Conservation (phyloP, 495 filamentous ascomycete species). For the Parathielavia hyrcaniae region DNA sequence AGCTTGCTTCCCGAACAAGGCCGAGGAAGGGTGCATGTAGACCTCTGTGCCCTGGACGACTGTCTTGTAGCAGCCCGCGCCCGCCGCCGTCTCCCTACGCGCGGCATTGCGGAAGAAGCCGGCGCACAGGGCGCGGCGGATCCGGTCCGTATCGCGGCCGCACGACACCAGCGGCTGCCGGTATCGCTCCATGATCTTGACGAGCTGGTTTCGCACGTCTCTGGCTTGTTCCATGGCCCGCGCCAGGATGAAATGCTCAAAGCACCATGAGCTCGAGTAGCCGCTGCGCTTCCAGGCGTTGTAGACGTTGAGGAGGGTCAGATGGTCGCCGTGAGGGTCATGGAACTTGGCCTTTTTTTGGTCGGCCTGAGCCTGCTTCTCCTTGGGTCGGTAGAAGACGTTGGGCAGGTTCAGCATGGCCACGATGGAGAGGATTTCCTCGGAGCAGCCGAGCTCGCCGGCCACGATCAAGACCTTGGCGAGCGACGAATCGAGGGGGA, state of each 20-base stretch:
- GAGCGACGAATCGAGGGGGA: conserved; percentile 82
- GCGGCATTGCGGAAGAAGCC: conserved; percentile 96
- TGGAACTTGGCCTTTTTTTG: conserved; percentile 98
- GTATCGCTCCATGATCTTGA: conserved; percentile 88
- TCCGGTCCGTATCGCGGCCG: conserved; percentile 76
- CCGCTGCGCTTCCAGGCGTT: conserved; percentile 83
- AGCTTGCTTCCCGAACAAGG: conserved; percentile 91
- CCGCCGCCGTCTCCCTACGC: conserved; percentile 90
- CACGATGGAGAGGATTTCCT: conserved; percentile 90
- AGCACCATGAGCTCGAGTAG: conserved; percentile 85
- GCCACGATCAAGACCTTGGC: conserved; percentile 87
- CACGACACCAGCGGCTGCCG: conserved; percentile 73
- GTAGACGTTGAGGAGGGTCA: conserved; percentile 94
- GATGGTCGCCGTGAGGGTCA: conserved; percentile 87
- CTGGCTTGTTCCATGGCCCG: conserved; percentile 79
- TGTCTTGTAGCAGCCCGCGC: conserved; percentile 97
- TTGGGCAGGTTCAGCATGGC: conserved; percentile 84
- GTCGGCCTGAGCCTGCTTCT: conserved; percentile 92
- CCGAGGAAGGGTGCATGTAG: conserved; percentile 83
- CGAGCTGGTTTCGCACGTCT: conserved; percentile 85
- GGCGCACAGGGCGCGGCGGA: conserved; percentile 81
- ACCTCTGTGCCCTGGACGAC: conserved; percentile 91
- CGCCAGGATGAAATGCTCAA: conserved; percentile 95
- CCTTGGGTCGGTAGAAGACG: conserved; percentile 91
- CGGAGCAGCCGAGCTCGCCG: conserved; percentile 79